Evolutionary conservation across 2,329 filamentous ascomycete species (phyloP), one percentile per base, ranked within the genome.

Genomic region (Dothideomycetidae sp.): DNA sequence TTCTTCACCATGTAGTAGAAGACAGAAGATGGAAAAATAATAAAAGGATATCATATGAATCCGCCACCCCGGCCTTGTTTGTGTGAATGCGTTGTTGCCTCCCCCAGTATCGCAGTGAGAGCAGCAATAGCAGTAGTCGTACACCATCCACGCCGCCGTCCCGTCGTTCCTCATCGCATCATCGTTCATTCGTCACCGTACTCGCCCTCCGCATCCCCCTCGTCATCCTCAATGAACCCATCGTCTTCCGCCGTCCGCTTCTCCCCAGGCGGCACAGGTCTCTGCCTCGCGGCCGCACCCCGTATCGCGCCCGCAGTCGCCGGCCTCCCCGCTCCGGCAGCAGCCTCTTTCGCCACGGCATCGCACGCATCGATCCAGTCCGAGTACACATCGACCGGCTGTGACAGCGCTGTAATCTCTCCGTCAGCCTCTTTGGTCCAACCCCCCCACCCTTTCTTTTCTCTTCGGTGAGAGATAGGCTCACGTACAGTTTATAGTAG

Each of bases 361-460:
- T 83, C 78, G 54, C 78, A 81, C n/a, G 90, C 90, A 61, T 98
- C 90, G 45, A 98, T 83, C 90, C 90, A 98, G 59, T 96, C 90
- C 21, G 83, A 82, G 55, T 98, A 98, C 5, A 98, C 88, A 55
- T 98, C 90, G 32, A 98, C 85, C 0, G 21, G 21, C n/a, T 26
- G 7, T 26, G 21, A 7, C 21, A 26, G 21, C 21, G 21, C 21
- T 26, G 21, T 26, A 26, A 7, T n/a, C 21, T 26, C 21, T 26
- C n/a, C 84, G 93, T 44, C 13, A 31, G 31, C 35, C 17, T 32
- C 48, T 30, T 53, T 47, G 42, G 38, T 42, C 10, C 37, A 40
- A 4, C 10, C 7, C 7, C 13, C 14, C 15, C 16, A 15, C 19
- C n/a, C 9, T 17, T 7, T 23, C 16, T 29, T 19, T 19, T 31